Evolutionary conservation across 129 eudicot genomes (phyloP).

Genomic region (Escallonia rubra): DNA sequence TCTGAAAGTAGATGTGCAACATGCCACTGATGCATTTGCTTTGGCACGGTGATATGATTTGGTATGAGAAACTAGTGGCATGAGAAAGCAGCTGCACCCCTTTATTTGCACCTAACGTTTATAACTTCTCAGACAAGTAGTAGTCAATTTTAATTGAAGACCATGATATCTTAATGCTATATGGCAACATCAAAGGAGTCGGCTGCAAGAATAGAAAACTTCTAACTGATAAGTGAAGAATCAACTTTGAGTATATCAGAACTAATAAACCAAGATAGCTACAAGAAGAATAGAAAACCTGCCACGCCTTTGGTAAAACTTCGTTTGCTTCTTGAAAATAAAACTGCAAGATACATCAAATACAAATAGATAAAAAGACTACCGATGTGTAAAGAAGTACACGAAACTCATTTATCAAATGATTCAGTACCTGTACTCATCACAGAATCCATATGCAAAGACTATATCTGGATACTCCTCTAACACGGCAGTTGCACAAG

Average conservation of each 20-base stretch:
- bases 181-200: too few relatives aligned
- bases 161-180: too few relatives aligned
- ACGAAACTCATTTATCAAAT: background rate
- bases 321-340: conserved; percentile 63
- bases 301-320: conserved; percentile 79
- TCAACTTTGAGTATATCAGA: background rate
- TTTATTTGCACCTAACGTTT: too few relatives aligned
- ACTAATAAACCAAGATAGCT: background rate
- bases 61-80: too few relatives aligned
- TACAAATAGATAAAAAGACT: background rate
- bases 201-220: too few relatives aligned
- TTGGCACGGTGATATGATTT: too few relatives aligned
- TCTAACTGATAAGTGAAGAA: background rate
- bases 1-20: too few relatives aligned
- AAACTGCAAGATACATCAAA: conserved; percentile 36
- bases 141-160: too few relatives aligned
- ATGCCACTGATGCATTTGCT: too few relatives aligned
- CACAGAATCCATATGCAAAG: conserved; percentile 67
- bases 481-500: conserved; percentile 53
- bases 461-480: conserved; percentile 67
- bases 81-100: too few relatives aligned
- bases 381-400: too few relatives aligned
- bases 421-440: conserved; percentile 59
- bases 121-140: too few relatives aligned
- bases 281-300: conserved; percentile 30